Percentiles rank a stretch among this genome's conserved stretches.
Conservation (phyloP, 164 flowering plant species). For the Aristolochia californica region DNA sequence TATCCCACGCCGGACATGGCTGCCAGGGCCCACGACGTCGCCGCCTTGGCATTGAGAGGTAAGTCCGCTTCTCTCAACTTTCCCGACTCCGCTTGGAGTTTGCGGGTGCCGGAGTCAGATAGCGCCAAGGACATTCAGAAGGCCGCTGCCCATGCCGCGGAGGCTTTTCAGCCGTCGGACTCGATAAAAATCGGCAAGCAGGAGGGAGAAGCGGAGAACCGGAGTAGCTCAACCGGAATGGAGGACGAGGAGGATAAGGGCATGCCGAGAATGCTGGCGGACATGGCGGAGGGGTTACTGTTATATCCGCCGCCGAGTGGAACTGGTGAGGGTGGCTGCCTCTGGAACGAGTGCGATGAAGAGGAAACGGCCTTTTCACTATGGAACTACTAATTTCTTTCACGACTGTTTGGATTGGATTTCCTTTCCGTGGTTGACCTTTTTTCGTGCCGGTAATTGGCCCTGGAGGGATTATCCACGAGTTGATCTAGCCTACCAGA, state of each 20-base stretch:
- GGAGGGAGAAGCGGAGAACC: too few relatives aligned
- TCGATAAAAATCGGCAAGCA: too few relatives aligned
- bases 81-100: slow-evolving; percentile 12
- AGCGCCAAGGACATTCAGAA: slow-evolving; percentile 13
- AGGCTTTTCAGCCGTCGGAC: slow-evolving; percentile 5
- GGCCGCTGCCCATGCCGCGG: slow-evolving; percentile 17
- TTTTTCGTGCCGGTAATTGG: too few relatives aligned
- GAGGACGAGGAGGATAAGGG: slow-evolving; percentile 19
- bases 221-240: too few relatives aligned
- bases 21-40: slow-evolving; percentile 26
- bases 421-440: too few relatives aligned
- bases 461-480: too few relatives aligned
- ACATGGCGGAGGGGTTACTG: slow-evolving; percentile 28
- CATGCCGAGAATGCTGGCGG: slow-evolving; percentile 15
- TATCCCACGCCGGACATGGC: slow-evolving; percentile 32
- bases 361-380: too few relatives aligned
- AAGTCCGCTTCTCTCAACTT: slow-evolving; percentile 19
- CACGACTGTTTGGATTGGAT: too few relatives aligned
- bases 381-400: too few relatives aligned
- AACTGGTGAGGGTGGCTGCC: too few relatives aligned
- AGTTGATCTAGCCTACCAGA: too few relatives aligned
- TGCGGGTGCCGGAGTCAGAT: slow-evolving; percentile 15
- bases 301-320: background rate
- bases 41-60: slow-evolving; percentile 21
- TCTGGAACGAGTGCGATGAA: too few relatives aligned